Evolutionary conservation across 306 rosid genomes (phyloP).

Genomic region (Quercus robur): DNA sequence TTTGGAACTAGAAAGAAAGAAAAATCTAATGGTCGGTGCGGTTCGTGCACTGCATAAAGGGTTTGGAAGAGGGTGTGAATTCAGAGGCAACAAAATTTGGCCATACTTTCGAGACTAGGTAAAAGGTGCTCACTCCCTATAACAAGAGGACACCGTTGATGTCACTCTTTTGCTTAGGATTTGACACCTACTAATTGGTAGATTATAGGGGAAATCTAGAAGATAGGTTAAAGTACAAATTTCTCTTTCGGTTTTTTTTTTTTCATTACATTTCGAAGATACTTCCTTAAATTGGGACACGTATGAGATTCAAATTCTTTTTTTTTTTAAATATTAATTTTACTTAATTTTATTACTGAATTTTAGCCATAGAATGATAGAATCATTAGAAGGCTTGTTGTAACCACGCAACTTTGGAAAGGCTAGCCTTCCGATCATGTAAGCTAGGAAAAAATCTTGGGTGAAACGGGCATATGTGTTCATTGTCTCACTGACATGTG

Average conservation of each 20-base stretch:
- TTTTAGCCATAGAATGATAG: neutral
- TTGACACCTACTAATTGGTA: neutral
- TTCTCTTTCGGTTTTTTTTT: neutral
- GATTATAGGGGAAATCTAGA: conserved; percentile 7
- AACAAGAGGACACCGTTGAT: neutral
- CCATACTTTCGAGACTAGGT: conserved; percentile 3
- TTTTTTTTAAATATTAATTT: no score
- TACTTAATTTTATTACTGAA: neutral
- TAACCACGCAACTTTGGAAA: neutral
- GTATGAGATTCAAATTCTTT: neutral
- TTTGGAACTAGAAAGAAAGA: neutral
- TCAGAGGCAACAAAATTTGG: conserved; percentile 4
- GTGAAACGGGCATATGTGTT: no score
- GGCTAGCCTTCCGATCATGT: neutral
- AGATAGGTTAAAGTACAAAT: neutral
- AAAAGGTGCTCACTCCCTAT: neutral
- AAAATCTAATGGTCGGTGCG: conserved; percentile 18
- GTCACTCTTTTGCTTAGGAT: neutral
- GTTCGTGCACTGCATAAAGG: conserved; percentile 18
- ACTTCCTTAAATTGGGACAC: no score
- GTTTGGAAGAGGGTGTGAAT: conserved; percentile 6
- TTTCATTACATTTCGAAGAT: neutral
- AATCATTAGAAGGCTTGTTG: neutral
- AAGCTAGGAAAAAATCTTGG: no score
- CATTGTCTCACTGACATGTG: no score